A percentile compares a stretch with the other conserved stretches of the same genome.
These are phyloP conservation scores for Neopestalotiopsis clavispora DNA, from an alignment of 2,329 filamentous ascomycete genomes.

Conservation along the genomic window DNA sequence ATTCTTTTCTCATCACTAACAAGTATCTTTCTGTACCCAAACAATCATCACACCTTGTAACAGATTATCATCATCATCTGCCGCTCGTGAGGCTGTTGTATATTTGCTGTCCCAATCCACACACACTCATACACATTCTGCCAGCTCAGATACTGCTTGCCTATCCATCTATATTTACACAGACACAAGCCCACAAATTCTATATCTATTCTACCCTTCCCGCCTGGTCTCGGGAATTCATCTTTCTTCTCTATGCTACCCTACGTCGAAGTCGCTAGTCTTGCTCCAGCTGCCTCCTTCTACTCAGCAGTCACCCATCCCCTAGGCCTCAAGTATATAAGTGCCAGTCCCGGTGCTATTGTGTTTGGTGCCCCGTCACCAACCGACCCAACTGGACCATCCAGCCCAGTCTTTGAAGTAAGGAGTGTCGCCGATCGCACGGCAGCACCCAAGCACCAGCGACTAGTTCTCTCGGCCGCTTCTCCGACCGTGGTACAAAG, in stretches of 20 bases:
- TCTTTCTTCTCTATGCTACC: constrained; percentile 46
- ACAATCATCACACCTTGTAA: not conserved
- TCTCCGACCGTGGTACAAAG: constrained; percentile 69
- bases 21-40: no score
- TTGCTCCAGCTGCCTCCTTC: constrained; percentile 82
- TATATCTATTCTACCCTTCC: constrained; percentile 8
- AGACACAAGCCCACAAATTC: not conserved
- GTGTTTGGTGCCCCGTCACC: constrained; percentile 42
- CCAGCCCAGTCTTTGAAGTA: constrained; percentile 47
- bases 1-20: no score
- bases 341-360: constrained; percentile 42
- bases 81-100: constrained; percentile 24
- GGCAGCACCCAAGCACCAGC: constrained; percentile 41
- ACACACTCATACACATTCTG: constrained; percentile 1
- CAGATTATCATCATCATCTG: constrained; percentile 16
- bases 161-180: not conserved
- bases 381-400: constrained; percentile 27
- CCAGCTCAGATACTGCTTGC: no score
- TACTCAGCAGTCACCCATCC: constrained; percentile 81
- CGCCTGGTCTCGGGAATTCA: constrained; percentile 7
- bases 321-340: constrained; percentile 74
- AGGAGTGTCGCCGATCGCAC: constrained; percentile 43
- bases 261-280: constrained; percentile 71
- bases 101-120: constrained; percentile 9
- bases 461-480: constrained; percentile 71